phyloP scores from a whole-genome alignment of 139 green algal species.

The Spirogloea muscicola region DNA sequence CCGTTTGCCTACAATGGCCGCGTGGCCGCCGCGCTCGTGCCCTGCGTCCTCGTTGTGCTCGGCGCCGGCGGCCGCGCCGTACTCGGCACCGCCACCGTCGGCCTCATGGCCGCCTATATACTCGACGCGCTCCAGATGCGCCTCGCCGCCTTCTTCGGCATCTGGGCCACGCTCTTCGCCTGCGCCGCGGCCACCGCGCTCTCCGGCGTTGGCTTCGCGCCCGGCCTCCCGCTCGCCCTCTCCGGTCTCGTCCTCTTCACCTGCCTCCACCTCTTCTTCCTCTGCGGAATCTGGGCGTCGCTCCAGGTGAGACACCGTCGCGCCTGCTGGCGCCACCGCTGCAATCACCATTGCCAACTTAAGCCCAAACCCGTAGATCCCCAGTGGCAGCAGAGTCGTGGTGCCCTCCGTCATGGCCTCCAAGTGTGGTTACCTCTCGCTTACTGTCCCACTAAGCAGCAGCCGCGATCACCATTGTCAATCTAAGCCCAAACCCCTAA shows the following conservation, averaged over 20 bases:
- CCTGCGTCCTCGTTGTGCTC: slow-evolving; percentile 67
- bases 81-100: slow-evolving; percentile 59
- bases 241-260: slow-evolving; percentile 28
- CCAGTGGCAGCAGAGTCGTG: too few relatives aligned
- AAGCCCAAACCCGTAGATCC: too few relatives aligned
- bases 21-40: slow-evolving; percentile 70
- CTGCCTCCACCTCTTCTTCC: slow-evolving; percentile 32
- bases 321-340: too few relatives aligned
- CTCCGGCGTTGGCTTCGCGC: slow-evolving; percentile 14
- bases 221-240: not conserved
- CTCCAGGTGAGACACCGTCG: too few relatives aligned
- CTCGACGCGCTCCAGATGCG: slow-evolving; percentile 75
- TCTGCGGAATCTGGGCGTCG: slow-evolving; percentile 72
- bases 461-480: too few relatives aligned
- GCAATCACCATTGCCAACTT: too few relatives aligned
- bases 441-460: too few relatives aligned
- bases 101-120: slow-evolving; percentile 78
- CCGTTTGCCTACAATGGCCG: slow-evolving; percentile 48
- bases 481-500: too few relatives aligned
- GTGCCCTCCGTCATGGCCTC: too few relatives aligned
- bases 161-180: slow-evolving; percentile 72
- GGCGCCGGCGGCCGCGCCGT: slow-evolving; percentile 63
- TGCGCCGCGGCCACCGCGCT: slow-evolving; percentile 61
- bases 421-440: too few relatives aligned
- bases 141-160: slow-evolving; percentile 69